Evolutionary conservation across 306 rosid genomes (phyloP), one percentile per base, ranked within the genome.

Genomic region (Ormosia emarginata): DNA sequence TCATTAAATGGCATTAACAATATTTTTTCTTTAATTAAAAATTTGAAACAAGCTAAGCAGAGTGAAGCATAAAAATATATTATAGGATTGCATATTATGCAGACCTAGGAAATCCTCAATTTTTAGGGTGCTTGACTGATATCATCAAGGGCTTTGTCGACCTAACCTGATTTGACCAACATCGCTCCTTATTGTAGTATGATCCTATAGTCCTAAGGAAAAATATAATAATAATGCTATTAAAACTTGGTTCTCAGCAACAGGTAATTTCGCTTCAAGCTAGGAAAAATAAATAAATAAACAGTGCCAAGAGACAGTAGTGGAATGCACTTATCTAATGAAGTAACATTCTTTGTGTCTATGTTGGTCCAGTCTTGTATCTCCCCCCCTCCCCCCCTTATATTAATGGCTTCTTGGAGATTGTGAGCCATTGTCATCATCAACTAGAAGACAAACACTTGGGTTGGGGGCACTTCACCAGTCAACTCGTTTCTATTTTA

Each of bases 71-170:
- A 13, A 29, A 36, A 79, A 66, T 67, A 14, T 50, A 79, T 29
- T 32, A 56, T 64, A 17, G 47, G 13, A 70, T 43, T 75, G 79
- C 58, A 84, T 63, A 58, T 68, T 41, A 39, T 74, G 72, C 40
- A 39, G 41, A 50, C 61, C 62, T 49, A 49, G 46, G 56, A 49
- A 36, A 72, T 6, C 10, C 82, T 78, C 56, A 58, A 18, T 11
- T 57, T 43, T n/a, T 85, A 75, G 63, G 84, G 61, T 80, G 78
- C 34, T 74, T 73, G 83, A 73, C 50, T 83, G 17, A 72, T 43
- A 53, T 63, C 11, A 64, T 12, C 64, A 24, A 55, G 64, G 32
- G 41, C 33, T 83, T 71, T 62, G 78, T 79, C 41, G 5, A 37
- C 85, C 81, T 47, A 75, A 67, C 71, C 44, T 63, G 7, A 39